Conservation (phyloP, 345 rosid genomes). For the Gossypium stocksii region DNA sequence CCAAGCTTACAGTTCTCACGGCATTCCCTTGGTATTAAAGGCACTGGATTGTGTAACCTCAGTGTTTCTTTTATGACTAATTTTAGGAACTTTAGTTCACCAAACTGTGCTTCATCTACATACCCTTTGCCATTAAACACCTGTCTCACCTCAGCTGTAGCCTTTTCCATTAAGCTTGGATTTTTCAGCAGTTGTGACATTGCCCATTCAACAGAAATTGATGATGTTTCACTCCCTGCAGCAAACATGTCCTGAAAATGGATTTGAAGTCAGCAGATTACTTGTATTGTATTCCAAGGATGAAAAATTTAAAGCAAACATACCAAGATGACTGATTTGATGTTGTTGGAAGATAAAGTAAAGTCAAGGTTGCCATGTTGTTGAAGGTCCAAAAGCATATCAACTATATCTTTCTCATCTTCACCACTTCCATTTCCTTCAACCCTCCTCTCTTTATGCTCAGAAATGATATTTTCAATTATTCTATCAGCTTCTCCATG, state of each 20-base stretch:
- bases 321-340: slow-evolving; percentile 31
- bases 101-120: slow-evolving; percentile 11
- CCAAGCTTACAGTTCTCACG: slow-evolving; percentile 18
- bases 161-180: slow-evolving; percentile 26
- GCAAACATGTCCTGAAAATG: slow-evolving; percentile 22
- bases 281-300: neutral
- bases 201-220: slow-evolving; percentile 27
- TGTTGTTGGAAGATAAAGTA: slow-evolving; percentile 18
- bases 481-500: neutral
- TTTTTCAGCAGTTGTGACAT: slow-evolving; percentile 30
- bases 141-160: slow-evolving; percentile 26
- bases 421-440: neutral
- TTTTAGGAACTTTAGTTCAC: slow-evolving; percentile 20
- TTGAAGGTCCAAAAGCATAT: neutral
- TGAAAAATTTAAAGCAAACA: neutral
- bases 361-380: neutral
- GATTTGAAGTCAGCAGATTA: neutral
- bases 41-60: slow-evolving; percentile 29
- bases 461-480: neutral
- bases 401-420: neutral
- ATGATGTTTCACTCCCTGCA: slow-evolving; percentile 33
- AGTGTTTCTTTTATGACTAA: slow-evolving; percentile 29
- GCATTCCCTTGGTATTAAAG: slow-evolving; percentile 28
- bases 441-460: neutral
- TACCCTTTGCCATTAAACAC: slow-evolving; percentile 13